A percentile compares a stretch with the other conserved stretches of the same genome.
Conservation (phyloP, 306 rosid genomes). For the Malus orientalis region DNA sequence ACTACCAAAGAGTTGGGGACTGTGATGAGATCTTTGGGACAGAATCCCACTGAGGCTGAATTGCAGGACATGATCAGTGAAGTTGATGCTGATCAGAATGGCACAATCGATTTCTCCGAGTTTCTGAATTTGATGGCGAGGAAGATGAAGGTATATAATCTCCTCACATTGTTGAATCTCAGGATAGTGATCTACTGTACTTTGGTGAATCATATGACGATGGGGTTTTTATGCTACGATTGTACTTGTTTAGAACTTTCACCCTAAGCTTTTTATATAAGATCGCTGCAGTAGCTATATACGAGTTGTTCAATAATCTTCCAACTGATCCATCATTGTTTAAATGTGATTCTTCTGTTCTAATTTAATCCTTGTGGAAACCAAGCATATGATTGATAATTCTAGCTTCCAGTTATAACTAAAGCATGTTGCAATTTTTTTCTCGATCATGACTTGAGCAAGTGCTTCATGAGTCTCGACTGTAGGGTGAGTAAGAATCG, state of each 20-base stretch:
- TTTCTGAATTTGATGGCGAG: constrained; percentile 30
- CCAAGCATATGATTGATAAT: not conserved
- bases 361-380: not conserved
- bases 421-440: not conserved
- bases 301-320: not conserved
- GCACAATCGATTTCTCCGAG: constrained; percentile 27
- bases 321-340: not conserved
- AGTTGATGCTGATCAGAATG: constrained; percentile 29
- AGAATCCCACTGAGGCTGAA: constrained; percentile 26
- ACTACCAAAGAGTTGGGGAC: constrained; percentile 27
- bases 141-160: constrained; percentile 16
- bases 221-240: not conserved
- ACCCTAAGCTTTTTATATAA: not conserved
- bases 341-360: not conserved
- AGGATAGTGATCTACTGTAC: not conserved
- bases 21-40: constrained; percentile 32
- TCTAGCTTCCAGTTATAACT: not conserved
- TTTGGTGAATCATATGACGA: not conserved
- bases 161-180: not conserved
- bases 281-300: too few species aligned
- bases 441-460: not conserved
- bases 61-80: constrained; percentile 30
- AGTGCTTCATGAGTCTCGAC: not conserved
- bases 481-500: not conserved
- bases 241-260: not conserved